A percentile compares a stretch with the other conserved stretches of the same genome.
Evolutionary conservation across 306 rosid genomes (phyloP).

Genomic region (Dryas octopetala): DNA sequence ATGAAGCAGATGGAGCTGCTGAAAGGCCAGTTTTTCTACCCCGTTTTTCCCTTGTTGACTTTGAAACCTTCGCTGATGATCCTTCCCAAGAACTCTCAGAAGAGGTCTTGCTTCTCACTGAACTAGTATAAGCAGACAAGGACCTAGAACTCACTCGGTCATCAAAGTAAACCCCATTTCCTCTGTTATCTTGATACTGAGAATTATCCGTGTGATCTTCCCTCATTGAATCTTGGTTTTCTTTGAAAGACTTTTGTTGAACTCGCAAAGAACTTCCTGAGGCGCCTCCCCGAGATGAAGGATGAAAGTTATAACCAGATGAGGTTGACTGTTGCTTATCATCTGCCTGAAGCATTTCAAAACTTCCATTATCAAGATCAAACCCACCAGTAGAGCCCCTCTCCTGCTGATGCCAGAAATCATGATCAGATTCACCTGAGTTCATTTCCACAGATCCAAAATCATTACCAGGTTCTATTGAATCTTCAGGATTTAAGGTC

Average conservation of each 20-base stretch:
- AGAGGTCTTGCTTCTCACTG: constrained; percentile 63
- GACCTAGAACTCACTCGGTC: constrained; percentile 61
- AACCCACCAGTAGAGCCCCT: constrained; percentile 61
- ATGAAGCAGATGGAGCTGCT: constrained; percentile 43
- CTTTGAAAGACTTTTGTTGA: constrained; percentile 60
- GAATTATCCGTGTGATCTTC: constrained; percentile 56
- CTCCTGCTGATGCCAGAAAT: constrained; percentile 90
- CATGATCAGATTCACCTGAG: constrained; percentile 55
- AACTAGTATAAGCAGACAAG: constrained; percentile 46
- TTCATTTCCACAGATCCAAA: constrained; percentile 57
- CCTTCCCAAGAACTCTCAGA: constrained; percentile 97
- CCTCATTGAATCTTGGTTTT: constrained; percentile 46
- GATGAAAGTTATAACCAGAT: constrained; percentile 53
- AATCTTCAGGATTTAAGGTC: constrained; percentile 59
- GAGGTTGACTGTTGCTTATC: constrained; percentile 82
- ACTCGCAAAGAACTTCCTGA: constrained; percentile 45
- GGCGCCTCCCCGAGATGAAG: constrained; percentile 44
- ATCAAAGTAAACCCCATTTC: constrained; percentile 67
- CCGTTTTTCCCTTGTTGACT: constrained; percentile 71
- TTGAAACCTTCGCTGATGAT: constrained; percentile 65
- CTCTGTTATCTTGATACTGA: constrained; percentile 64
- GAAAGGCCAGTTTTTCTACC: constrained; percentile 50
- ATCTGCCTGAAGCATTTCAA: constrained; percentile 62
- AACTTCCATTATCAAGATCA: constrained; percentile 72
- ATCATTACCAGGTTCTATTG: constrained; percentile 50